Evolutionary conservation across 495 filamentous ascomycete species (phyloP), one percentile per base, ranked within the genome.

Genomic region (Penicillium riverlandense): DNA sequence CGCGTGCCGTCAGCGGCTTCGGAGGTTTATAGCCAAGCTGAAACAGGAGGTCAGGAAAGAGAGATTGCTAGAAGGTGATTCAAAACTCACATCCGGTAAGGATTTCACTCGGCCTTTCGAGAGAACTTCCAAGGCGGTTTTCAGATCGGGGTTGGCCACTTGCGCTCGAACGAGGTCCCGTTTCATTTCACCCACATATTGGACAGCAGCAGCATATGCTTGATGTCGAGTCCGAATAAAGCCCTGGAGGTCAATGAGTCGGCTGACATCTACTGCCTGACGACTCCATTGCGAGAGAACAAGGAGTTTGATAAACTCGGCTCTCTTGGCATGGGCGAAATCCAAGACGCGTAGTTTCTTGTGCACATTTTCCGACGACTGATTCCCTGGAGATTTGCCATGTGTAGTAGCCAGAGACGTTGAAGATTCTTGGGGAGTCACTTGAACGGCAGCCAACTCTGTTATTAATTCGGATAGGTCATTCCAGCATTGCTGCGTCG

Each of bases 231-330:
- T 65, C 33, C 78, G 74, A 44, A 90, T 70, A 69, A 90, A 89
- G 9, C 70, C 65, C 56, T 83, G 80, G 39, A 97, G 63, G 65
- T 96, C 90, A 52, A 96, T 90, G 31, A 96, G 70, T 58, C 80
- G 84, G 53, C 82, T 83, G 31, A 97, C 83, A 40, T 84, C 77
- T 27, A 75, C 72, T 22, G 82, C 83, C 53, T 88, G 86, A 50
- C 82, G 78, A 58, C 84, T 85, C 92, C 92, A 98, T 58, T 86
- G 82, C 2, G 82, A 79, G 33, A 98, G 79, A 11, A 97, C 88
- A 10, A 96, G 74, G 11, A 87, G 75, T 65, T 98, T 96, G 57
- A 92, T 88, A 67, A 94, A 97, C 45, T 82, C 80, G 11, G 76
- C 78, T 45, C 84, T 68, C 35, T 77, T 76, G 9, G 70, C 61